phyloP scores from a whole-genome alignment of 495 filamentous ascomycete genomes.

The Filosporella fistucella region DNA sequence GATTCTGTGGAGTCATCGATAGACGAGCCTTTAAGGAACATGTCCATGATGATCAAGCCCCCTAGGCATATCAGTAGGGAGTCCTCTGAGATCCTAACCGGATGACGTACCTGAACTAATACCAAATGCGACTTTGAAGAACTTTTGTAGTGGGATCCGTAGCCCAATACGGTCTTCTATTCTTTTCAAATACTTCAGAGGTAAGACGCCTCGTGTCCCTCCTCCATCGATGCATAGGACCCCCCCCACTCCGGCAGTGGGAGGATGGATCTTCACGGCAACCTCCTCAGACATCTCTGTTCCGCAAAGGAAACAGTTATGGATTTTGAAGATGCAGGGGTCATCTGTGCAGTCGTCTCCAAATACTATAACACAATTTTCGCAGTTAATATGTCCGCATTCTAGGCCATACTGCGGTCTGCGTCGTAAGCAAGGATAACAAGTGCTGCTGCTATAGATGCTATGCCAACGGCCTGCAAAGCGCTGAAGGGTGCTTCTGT shows the following conservation, averaged over 20 bases:
- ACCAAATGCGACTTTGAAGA: conserved; percentile 21
- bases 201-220: conserved; percentile 20
- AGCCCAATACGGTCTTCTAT: conserved; percentile 16
- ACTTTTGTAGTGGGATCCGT: conserved; percentile 16
- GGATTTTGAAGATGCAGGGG: conserved; percentile 19
- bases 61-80: not conserved
- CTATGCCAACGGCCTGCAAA: not conserved
- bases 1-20: conserved; percentile 16
- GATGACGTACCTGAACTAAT: conserved; percentile 22
- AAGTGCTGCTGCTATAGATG: conserved; percentile 7
- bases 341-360: conserved; percentile 5
- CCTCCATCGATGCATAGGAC: conserved; percentile 26
- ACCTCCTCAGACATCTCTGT: conserved; percentile 9
- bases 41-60: conserved; percentile 10
- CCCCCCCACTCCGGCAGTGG: conserved; percentile 22
- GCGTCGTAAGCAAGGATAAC: conserved; percentile 10
- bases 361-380: conserved; percentile 16
- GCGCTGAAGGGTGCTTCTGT: not conserved
- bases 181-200: conserved; percentile 16
- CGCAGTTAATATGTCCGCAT: conserved; percentile 15
- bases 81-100: not conserved
- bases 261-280: conserved; percentile 18
- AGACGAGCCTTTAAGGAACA: conserved; percentile 19
- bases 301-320: conserved; percentile 18
- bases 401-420: conserved; percentile 15